Percentiles rank a stretch among this genome's conserved stretches.
phyloP scores from a whole-genome alignment of 805 yeast species.

The Maudiozyma barnettii region DNA sequence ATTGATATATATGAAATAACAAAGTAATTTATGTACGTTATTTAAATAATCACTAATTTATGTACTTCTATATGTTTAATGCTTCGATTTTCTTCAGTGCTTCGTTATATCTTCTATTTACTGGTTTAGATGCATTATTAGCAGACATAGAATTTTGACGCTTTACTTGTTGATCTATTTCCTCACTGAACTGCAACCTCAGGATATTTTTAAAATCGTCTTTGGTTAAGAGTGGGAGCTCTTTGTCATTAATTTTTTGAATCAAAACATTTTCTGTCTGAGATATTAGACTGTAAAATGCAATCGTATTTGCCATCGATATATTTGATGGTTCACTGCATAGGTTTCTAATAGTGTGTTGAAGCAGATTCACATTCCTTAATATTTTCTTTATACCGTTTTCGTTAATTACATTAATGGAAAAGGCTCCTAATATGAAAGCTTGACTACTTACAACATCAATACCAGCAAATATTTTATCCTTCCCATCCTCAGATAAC shows the following conservation, averaged over 20 bases:
- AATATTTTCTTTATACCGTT: conserved; percentile 25
- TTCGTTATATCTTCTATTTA: conserved; percentile 21
- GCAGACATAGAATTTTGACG: conserved; percentile 10
- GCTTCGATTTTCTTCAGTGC: conserved; percentile 16
- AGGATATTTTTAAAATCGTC: conserved; percentile 22
- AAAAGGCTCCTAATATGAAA: conserved; percentile 19
- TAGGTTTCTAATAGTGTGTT: conserved; percentile 23
- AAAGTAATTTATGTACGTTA: too few species aligned
- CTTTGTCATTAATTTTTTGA: conserved; percentile 11
- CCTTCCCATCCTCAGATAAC: conserved; percentile 12
- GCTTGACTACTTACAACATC: conserved; percentile 16
- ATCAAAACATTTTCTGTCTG: conserved; percentile 16
- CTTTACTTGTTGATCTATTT: conserved; percentile 16
- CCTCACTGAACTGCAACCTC: conserved; percentile 26
- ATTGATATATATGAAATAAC: too few species aligned
- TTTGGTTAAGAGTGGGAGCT: conserved; percentile 10
- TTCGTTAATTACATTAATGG: conserved; percentile 19
- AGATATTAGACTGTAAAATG: conserved; percentile 19
- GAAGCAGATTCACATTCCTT: conserved; percentile 25
- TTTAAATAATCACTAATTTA: too few species aligned
- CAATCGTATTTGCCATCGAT: conserved; percentile 16
- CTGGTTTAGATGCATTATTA: conserved; percentile 16
- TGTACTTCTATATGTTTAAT: background rate
- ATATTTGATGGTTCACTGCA: conserved; percentile 16
- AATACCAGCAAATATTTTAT: conserved; percentile 20